Evolutionary conservation across 164 flowering plant genomes (phyloP).

Genomic region (Vitis amurensis): DNA sequence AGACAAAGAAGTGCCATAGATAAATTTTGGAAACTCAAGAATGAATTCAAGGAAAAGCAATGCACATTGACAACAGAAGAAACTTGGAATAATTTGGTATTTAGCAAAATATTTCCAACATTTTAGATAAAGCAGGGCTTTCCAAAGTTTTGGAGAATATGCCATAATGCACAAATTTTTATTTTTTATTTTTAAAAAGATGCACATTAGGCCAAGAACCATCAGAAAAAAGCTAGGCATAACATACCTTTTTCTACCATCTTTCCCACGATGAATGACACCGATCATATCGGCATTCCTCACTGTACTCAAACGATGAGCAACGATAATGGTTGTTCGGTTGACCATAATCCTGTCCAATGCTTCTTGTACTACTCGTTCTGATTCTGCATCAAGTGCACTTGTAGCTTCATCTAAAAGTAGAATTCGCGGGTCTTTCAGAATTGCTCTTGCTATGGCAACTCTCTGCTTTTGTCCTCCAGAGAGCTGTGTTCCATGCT

Average conservation of each 20-base stretch:
- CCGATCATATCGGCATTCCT: conserved; percentile 55
- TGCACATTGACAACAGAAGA: no score
- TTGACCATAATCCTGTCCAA: conserved; percentile 47
- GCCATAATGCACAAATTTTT: no score
- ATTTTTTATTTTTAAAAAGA: no score
- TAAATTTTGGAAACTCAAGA: no score
- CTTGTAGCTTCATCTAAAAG: conserved; percentile 68
- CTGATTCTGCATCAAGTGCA: conserved; percentile 67
- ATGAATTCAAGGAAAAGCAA: no score
- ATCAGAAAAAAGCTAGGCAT: conserved; percentile 39
- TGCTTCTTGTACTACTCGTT: conserved; percentile 58
- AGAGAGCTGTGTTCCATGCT: conserved; percentile 57
- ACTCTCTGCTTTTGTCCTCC: conserved; percentile 68
- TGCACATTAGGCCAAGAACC: no score
- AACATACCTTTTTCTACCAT: conserved; percentile 47
- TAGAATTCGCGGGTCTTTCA: conserved; percentile 52
- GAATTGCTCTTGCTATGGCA: conserved; percentile 60
- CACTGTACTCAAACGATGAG: conserved; percentile 57
- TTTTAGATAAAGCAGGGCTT: no score
- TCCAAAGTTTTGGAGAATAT: no score
- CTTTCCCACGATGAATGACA: conserved; percentile 53
- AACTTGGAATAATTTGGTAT: no score
- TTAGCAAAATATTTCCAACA: no score
- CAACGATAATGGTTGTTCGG: conserved; percentile 55
- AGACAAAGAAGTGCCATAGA: not conserved